These are phyloP conservation scores for Phaeomoniella chlamydospora DNA, from an alignment of 2,329 filamentous ascomycete species.

Conservation along the genomic window DNA sequence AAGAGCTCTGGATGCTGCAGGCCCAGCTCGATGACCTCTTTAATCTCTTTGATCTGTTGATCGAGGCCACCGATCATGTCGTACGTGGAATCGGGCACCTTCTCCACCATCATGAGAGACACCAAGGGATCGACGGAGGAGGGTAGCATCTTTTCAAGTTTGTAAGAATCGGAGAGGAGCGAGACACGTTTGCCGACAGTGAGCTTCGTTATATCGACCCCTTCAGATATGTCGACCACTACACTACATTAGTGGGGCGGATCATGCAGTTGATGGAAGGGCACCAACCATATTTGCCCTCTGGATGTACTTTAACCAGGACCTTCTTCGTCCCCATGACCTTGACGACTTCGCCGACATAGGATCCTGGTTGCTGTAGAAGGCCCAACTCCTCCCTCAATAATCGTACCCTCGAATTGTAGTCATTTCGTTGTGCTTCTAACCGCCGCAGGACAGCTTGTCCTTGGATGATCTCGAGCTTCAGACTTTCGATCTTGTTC, in stretches of 20 bases:
- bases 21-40: conserved; percentile 97
- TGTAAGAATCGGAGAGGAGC: conserved; percentile 92
- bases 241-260: conserved; percentile 12
- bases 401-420: conserved; percentile 93
- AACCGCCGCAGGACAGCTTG: conserved; percentile 88
- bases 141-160: conserved; percentile 95
- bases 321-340: conserved; percentile 99
- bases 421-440: conserved; percentile 96
- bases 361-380: conserved; percentile 92
- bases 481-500: conserved; percentile 99
- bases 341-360: conserved; percentile 99
- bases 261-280: conserved; percentile 1
- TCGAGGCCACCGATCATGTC: conserved; percentile 99
- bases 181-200: conserved; percentile 96
- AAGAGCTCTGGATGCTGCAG: conserved; percentile 98
- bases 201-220: conserved; percentile 87
- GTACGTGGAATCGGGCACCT: conserved; percentile 98
- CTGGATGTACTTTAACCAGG: conserved; percentile 94
- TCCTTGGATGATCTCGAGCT: conserved; percentile 98
- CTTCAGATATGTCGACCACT: conserved; percentile 95
- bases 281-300: conserved; percentile 91
- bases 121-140: conserved; percentile 97
- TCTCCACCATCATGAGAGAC: conserved; percentile 99
- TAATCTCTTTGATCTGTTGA: conserved; percentile 99
- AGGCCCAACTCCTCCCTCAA: conserved; percentile 89